Evolutionary conservation across 2,329 filamentous ascomycete species (phyloP).

Genomic region (Talaromyces sp.): DNA sequence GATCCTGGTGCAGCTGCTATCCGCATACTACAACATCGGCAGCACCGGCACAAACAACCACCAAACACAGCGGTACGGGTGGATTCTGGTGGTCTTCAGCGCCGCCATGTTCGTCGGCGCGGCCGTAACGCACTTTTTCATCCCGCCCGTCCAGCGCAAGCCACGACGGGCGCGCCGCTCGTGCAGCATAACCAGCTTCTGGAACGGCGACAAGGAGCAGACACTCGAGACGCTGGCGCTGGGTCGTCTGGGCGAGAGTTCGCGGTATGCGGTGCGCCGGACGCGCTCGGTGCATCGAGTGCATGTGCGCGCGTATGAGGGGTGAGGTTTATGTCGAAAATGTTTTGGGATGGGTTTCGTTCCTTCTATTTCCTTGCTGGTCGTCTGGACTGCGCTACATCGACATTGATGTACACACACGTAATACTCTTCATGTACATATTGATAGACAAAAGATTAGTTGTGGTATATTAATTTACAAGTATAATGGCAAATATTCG

Average conservation of each 20-base stretch:
- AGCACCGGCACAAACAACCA: constrained; percentile 23
- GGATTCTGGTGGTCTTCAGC: constrained; percentile 36
- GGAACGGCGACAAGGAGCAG: constrained; percentile 20
- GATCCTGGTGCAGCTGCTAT: constrained; percentile 37
- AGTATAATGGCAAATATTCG: too few species aligned
- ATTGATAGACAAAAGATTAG: background rate
- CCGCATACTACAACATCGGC: constrained; percentile 35
- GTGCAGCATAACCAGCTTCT: constrained; percentile 19
- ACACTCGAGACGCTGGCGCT: constrained; percentile 35
- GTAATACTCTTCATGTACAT: background rate
- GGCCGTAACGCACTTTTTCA: constrained; percentile 34
- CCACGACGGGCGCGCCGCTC: constrained; percentile 23
- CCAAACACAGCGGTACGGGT: constrained; percentile 34
- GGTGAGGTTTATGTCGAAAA: background rate
- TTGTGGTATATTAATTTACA: too few species aligned
- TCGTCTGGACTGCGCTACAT: background rate
- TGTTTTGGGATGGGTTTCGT: background rate
- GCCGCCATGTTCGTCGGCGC: constrained; percentile 38
- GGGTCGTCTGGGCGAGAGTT: constrained; percentile 31
- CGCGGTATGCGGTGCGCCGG: constrained; percentile 24
- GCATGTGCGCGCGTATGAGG: background rate
- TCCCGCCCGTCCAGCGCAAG: constrained; percentile 31
- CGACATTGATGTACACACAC: background rate
- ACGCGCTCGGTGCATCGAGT: constrained; percentile 10
- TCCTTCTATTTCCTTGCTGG: background rate